phyloP scores from a whole-genome alignment of 2,329 filamentous ascomycete species.

The Cladophialophora immunda region DNA sequence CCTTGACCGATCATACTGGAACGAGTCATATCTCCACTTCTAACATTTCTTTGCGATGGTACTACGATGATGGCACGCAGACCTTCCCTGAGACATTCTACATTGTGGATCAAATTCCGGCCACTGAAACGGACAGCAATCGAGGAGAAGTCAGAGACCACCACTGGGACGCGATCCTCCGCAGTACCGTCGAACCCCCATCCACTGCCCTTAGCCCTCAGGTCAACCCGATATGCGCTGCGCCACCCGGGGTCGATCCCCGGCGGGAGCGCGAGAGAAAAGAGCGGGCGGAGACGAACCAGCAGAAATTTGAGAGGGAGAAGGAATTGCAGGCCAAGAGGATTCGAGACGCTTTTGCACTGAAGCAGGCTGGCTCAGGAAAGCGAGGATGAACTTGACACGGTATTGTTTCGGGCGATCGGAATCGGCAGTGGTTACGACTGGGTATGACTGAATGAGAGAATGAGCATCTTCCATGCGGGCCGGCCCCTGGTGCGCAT shows the following conservation, averaged over 20 bases:
- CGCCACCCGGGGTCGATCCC: conserved; percentile 14
- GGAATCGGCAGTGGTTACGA: too few relatives aligned
- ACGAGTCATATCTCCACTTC: conserved; percentile 23
- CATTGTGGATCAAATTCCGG: conserved; percentile 32
- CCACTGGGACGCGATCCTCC: conserved; percentile 32
- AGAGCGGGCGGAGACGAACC: conserved; percentile 18
- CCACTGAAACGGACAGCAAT: not conserved
- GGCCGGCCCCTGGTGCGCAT: too few relatives aligned
- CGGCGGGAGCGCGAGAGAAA: conserved; percentile 21
- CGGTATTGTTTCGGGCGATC: too few relatives aligned
- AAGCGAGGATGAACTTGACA: conserved; percentile 5
- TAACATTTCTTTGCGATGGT: conserved; percentile 35
- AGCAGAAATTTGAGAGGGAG: conserved; percentile 30
- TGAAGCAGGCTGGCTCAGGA: conserved; percentile 11
- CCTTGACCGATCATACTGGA: conserved; percentile 29
- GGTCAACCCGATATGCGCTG: conserved; percentile 19
- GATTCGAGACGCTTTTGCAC: conserved; percentile 23
- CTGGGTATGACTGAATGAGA: too few relatives aligned
- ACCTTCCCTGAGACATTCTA: conserved; percentile 36
- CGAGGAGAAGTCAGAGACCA: conserved; percentile 4
- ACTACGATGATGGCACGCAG: conserved; percentile 35
- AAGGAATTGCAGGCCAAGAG: conserved; percentile 28
- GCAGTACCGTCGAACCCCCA: conserved; percentile 21
- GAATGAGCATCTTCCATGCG: too few relatives aligned
- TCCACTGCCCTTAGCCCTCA: conserved; percentile 12